A percentile compares a stretch with the other conserved stretches of the same genome.
These are phyloP conservation scores for Kluyveromyces aestuarii DNA, from an alignment of 805 yeast genomes.

Conservation along the genomic window DNA sequence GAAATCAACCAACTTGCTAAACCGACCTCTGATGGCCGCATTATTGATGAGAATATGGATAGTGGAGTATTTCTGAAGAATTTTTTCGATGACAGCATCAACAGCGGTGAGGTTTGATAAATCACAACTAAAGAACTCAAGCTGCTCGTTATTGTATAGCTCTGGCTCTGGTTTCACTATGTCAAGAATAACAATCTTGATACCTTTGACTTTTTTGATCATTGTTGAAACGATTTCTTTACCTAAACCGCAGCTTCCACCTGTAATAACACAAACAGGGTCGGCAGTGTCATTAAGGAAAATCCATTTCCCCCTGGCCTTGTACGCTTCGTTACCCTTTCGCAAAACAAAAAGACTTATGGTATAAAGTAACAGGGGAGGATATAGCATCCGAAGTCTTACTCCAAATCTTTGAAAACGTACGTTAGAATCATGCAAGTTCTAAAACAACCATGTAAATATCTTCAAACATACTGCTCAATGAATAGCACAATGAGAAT, in stretches of 20 bases:
- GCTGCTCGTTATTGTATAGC: conserved; percentile 15
- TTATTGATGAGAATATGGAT: conserved; percentile 69
- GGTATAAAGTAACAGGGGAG: neutral
- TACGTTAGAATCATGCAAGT: neutral
- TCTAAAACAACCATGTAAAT: neutral
- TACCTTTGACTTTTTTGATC: conserved; percentile 12
- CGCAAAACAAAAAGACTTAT: neutral
- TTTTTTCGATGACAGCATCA: conserved; percentile 28
- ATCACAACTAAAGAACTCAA: conserved; percentile 53
- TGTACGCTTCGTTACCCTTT: neutral
- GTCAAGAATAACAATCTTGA: conserved; percentile 23
- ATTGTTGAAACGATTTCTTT: conserved; percentile 15
- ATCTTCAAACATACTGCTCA: conserved; percentile 3
- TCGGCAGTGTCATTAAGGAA: neutral
- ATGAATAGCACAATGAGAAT: conserved; percentile 7
- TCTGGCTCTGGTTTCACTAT: conserved; percentile 4
- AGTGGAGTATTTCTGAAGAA: conserved; percentile 30
- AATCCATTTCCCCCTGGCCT: conserved; percentile 3
- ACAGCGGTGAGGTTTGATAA: conserved; percentile 44
- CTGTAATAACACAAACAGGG: conserved; percentile 23
- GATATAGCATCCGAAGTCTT: neutral
- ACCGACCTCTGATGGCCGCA: conserved; percentile 64
- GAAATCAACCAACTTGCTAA: conserved; percentile 40
- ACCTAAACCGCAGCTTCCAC: conserved; percentile 34
- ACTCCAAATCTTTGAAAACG: conserved; percentile 1